Base-by-base conservation (phyloP, 345 rosid species). In the Citrus australasica region DNA sequence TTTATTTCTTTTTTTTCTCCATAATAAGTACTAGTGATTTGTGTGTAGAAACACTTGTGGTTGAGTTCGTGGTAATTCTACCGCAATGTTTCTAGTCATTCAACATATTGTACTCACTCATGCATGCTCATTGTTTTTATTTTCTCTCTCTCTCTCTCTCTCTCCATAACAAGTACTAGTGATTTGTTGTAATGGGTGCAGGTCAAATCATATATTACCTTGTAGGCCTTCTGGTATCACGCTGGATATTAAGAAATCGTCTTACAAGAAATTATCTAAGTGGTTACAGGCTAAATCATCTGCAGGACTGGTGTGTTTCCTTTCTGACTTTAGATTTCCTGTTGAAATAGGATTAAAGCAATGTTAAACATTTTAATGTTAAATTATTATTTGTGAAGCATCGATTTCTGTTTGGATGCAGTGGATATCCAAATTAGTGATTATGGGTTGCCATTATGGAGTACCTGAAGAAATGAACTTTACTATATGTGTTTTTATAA, bases 221-320 rank as follows among this genome's bases (percentile, higher is more conserved):
- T 93, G 97, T 79, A 90, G 99, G 81, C 97, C 99, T 48, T 67
- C 93, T 37, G 98, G 97, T 30, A 74, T 91, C 80, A 87, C 86
- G 21, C 88, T 95, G 67, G 98, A 95, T 85, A 89, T 91, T 71
- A 94, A 91, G 82, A 95, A 92, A 84, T 95, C 99, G n/a, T 91
- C 98, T 13, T 84, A 91, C 88, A 95, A 93, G 93, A 95, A 95
- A 86, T 78, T 95, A 76, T 88, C 98, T 3, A 95, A 94, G 86
- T 95, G 98, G 99, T 85, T 95, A 73, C 99, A 92, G 80, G 90
- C 95, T 40, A 92, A 95, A 84, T 89, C 98, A 13, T 85, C 95
- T 25, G 7, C 87, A 9, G 98, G 97, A 84, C 83, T 95, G 91
- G 99, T 95, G 42, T 32, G 89, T 79, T 76, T 69, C 51, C 74